Conservation (phyloP, 1,284 basidiomycete species). For the Lentinus polychrous region DNA sequence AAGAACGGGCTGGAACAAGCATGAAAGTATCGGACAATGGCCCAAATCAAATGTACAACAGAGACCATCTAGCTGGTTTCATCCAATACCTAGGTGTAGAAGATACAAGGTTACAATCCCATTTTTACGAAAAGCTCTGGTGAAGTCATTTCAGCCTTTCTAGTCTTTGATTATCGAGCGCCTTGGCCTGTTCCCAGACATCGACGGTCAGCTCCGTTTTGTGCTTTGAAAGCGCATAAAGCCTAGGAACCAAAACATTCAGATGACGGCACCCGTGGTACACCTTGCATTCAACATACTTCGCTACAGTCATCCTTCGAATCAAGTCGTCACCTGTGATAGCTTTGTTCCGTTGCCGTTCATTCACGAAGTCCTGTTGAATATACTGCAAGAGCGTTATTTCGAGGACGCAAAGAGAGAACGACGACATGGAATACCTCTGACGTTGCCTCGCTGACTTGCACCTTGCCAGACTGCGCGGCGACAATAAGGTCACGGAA, state of each 20-base stretch:
- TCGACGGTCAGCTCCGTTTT: constrained; percentile 29
- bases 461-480: constrained; percentile 39
- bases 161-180: constrained; percentile 27
- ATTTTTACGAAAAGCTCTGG: background rate
- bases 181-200: constrained; percentile 33
- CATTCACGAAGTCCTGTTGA: constrained; percentile 65
- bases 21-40: constrained; percentile 15
- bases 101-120: background rate
- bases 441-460: constrained; percentile 45
- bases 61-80: background rate
- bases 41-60: background rate
- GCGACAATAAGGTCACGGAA: constrained; percentile 52
- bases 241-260: constrained; percentile 16
- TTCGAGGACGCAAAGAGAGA: background rate
- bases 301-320: constrained; percentile 55
- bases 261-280: constrained; percentile 1
- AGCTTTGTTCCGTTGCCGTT: constrained; percentile 39
- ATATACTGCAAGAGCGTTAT: constrained; percentile 42
- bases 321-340: constrained; percentile 57
- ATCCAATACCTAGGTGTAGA: background rate
- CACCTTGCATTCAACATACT: constrained; percentile 32
- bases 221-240: constrained; percentile 31
- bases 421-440: constrained; percentile 32
- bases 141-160: constrained; percentile 13
- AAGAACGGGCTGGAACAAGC: constrained; percentile 47